These are phyloP conservation scores for Claviceps spartinae DNA, from an alignment of 2,329 filamentous ascomycete species.

Conservation along the genomic window DNA sequence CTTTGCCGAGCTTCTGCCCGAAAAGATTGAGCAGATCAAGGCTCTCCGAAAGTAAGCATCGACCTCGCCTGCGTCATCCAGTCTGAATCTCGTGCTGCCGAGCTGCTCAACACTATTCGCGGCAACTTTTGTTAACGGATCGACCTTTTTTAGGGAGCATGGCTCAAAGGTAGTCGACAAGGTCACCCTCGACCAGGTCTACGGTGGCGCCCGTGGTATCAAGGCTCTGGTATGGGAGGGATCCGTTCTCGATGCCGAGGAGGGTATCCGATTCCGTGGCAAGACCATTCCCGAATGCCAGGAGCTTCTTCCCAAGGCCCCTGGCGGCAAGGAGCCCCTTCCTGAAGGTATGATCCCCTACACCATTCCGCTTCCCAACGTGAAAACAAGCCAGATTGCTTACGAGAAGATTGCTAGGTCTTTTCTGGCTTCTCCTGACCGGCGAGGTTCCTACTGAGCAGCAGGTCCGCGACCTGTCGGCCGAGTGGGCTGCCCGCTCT, in stretches of 20 bases:
- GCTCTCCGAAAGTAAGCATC: constrained; percentile 74
- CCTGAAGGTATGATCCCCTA: constrained; percentile 58
- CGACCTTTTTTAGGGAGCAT: constrained; percentile 53
- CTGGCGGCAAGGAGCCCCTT: constrained; percentile 90
- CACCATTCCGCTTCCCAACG: background rate
- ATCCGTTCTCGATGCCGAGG: constrained; percentile 94
- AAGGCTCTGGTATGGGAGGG: constrained; percentile 98
- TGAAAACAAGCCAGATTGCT: background rate
- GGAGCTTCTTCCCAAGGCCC: constrained; percentile 90
- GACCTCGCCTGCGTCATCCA: background rate
- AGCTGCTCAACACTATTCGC: background rate
- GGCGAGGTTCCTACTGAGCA: constrained; percentile 96
- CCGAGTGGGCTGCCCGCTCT: constrained; percentile 96
- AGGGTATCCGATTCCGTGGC: constrained; percentile 98
- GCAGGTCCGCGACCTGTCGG: constrained; percentile 95
- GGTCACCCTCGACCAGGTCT: constrained; percentile 98
- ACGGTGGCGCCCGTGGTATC: constrained; percentile 97
- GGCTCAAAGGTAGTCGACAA: constrained; percentile 92
- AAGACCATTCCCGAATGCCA: constrained; percentile 99
- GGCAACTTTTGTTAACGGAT: constrained; percentile 14
- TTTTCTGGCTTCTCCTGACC: constrained; percentile 98
- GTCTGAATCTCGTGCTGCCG: background rate
- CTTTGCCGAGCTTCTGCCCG: constrained; percentile 89
- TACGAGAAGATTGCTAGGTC: constrained; percentile 38
- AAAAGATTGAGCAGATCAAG: constrained; percentile 99